Evolutionary conservation across 352 stramenopile species (phyloP), one percentile per base, ranked within the genome.

Genomic region (Phytopythium montanum): DNA sequence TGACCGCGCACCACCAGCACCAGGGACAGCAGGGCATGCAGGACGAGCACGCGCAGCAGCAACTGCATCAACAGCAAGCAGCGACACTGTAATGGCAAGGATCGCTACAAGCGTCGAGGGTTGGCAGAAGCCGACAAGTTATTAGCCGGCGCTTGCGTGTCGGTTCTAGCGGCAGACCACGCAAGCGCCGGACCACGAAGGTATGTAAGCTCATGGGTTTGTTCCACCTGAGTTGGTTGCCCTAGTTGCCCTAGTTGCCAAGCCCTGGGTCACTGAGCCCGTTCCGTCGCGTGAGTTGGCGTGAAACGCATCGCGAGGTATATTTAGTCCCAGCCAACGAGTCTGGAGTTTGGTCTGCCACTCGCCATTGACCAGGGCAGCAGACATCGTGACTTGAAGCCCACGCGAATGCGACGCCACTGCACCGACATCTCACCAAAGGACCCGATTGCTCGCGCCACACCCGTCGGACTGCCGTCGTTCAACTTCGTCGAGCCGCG

Each of bases 401-500:
- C 21, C 42, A 25, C 19, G 44, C 18, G 14, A 16, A 52, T 52
- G 45, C 45, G 26, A 18, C 23, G 25, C n/a, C 45, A 36, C 9
- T 19, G 19, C 6, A 1, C 19, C 7, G 50, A 42, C 29, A 19
- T 3, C 29, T 21, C 51, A 3, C 5, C 14, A 14, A 31, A 16
- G 16, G 57, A 63, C 12, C 38, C 28, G 13, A 38, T 82, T 23
- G 52, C 68, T 16, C 51, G 57, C 5, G 65, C 69, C 9, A 70
- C 64, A 18, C 73, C 61, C 41, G 46, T 85, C 48, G 69, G 64
- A 29, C 60, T 90, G 46, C 80, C 77, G 25, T 70, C 66, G 28
- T 90, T 90, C 64, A 90, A 90, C 51, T 88, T 88, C 55, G 69
- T 90, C 46, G 78, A 88, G 56, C 54, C 63, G 28, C 51, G 51